phyloP scores from a whole-genome alignment of 345 rosid species.

The Kernera saxatilis region DNA sequence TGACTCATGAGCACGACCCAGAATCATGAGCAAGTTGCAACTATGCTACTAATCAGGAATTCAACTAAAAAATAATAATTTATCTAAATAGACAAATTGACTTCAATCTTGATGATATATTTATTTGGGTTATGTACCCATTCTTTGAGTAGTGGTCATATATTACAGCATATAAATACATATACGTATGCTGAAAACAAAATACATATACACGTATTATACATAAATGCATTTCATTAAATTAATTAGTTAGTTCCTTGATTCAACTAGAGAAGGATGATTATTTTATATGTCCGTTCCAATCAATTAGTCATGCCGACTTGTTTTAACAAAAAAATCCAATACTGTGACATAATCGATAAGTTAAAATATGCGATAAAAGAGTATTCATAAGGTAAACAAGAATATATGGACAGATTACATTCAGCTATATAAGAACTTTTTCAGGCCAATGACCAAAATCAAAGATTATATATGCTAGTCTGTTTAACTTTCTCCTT shows the following conservation, averaged over 20 bases:
- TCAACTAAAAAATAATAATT: background rate
- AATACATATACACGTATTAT: background rate
- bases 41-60: background rate
- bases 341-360: background rate
- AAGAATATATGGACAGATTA: background rate
- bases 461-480: background rate
- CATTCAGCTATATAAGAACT: background rate
- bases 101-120: background rate
- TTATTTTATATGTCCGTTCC: background rate
- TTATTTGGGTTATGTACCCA: background rate
- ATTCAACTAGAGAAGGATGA: background rate
- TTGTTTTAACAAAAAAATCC: background rate
- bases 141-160: background rate
- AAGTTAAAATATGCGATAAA: background rate
- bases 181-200: background rate
- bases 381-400: background rate
- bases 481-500: background rate
- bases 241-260: background rate
- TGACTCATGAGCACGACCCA: slow-evolving; percentile 13
- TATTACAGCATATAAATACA: background rate
- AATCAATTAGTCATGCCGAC: background rate
- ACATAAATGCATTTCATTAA: background rate
- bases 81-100: background rate
- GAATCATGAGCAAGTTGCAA: slow-evolving; percentile 13
- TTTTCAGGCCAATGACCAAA: background rate